Evolutionary conservation across 1,284 basidiomycete genomes (phyloP), one percentile per base, ranked within the genome.

Genomic region (Naganishia liquefaciens): DNA sequence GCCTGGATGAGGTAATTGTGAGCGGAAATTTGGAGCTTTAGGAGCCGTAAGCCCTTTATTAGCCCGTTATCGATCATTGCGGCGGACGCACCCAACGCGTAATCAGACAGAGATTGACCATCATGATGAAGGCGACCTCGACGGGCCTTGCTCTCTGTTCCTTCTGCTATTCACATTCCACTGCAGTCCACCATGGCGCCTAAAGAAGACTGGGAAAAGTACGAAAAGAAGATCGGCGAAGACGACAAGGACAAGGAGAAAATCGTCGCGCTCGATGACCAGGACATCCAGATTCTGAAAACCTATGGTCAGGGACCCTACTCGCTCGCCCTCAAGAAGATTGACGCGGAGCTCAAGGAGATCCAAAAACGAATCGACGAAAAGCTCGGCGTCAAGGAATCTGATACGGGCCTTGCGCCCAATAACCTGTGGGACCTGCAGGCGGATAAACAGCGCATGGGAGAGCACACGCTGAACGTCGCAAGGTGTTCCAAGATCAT

Each of bases 231-330:
- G 80, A 81, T 75, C 27, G 88, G 89, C 73, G 33, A 37, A 13
- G 33, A 37, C 33, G 86, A 86, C 74, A 91, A 92, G 78, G 86
- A 88, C 60, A 89, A 95, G 75, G 91, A 93, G 80, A 94, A 95
- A 83, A 93, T 94, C 74, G 87, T 91, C 72, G 95, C 90, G 57
- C 87, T 99, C 69, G 96, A 98, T 76, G 96, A 98, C 75, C 94
- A 91, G 68, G 96, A 99, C 77, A 99, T 99, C 65, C 95, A 99
- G 80, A 95, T 99, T 68, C 86, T 99, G 71, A 97, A 98, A 83
- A 99, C 96, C 68, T 99, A 95, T 92, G 95, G 96, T 55, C 95
- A 98, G 88, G 96, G 96, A 66, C 94, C 96, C 61, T 99, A 99
- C 76, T 93, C 94, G 0, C 80, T 84, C 40, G 86, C 88, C 71